phyloP scores from a whole-genome alignment of 139 green algal genomes.

The Tetraselmis striata region DNA sequence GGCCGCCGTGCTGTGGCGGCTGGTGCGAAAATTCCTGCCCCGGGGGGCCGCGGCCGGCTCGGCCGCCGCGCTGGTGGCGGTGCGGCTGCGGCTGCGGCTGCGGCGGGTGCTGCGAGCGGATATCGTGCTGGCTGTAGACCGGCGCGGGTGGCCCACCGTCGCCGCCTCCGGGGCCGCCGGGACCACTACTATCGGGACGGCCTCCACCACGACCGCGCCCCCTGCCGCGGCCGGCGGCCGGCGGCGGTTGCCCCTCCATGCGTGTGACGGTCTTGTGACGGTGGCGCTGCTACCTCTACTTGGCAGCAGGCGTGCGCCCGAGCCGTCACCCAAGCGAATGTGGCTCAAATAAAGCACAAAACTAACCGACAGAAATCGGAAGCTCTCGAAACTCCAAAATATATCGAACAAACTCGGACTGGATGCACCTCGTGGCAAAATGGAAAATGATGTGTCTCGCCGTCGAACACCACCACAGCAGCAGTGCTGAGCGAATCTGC shows the following conservation, averaged over 20 bases:
- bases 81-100: neutral
- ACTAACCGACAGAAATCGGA: too few species aligned
- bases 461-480: neutral
- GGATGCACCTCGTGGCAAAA: neutral
- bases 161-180: neutral
- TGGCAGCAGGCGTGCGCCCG: too few species aligned
- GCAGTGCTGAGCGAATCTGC: neutral
- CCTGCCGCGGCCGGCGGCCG: too few species aligned
- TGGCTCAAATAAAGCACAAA: too few species aligned
- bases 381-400: too few species aligned
- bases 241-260: neutral
- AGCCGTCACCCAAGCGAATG: too few species aligned
- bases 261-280: too few species aligned
- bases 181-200: neutral
- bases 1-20: neutral
- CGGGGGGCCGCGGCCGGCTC: neutral
- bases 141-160: too few species aligned
- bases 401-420: neutral
- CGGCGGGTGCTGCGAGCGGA: neutral
- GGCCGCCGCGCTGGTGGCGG: too few species aligned
- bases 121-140: neutral
- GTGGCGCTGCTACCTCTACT: too few species aligned
- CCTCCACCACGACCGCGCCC: neutral
- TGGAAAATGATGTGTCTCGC: neutral
- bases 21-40: neutral